Base-by-base conservation (phyloP, 108 stramenopile genomes). In the Parietichytrium sp. region DNA sequence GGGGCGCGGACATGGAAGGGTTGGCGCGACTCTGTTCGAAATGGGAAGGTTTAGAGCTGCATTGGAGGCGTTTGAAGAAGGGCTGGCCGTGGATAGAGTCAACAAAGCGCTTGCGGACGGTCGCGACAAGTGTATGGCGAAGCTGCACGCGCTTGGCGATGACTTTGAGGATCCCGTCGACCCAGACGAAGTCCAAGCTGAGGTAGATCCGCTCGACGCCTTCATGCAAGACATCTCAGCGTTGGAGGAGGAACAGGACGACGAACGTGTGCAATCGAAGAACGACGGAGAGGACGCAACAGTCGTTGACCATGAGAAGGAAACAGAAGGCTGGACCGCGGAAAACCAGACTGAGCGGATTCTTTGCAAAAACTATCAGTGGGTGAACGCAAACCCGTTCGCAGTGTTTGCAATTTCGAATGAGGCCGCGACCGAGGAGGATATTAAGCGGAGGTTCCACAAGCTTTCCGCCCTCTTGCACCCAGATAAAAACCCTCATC, bases 341-440 rank as follows among this genome's bases (percentile, higher is more conserved):
- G 29, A 33, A 26, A 55, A 86, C 49, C 51, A 90, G 45, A 53
- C 88, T 48, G 86, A 86, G 29, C 81, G 87, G 8, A 31, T 90
- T 4, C 47, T 88, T 42, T 80, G 52, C 47, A 30, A 27, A 29
- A 86, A 89, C 77, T 82, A 83, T 79, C 49, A 84, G 15, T 90
- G 87, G 87, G 82, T 82, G 36, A 90, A 90, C 80, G 85, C 88
- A 52, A 89, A 90, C 77, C 83, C 87, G 3, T 90, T 78, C 51
- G 38, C 54, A 4, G 86, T 86, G 3, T 82, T 90, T 27, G 49
- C 55, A 47, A 61, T 90, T 1, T 85, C 84, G 27, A 78, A 54
- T 48, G 90, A 90, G 26, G 85, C 88, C 4, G 61, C 61, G 33
- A 89, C 85, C 15, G 86, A 48, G 10, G 87, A 88, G 51, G 90